Base-by-base conservation (phyloP, 2,329 filamentous ascomycete species). In the Penicillium sp. region DNA sequence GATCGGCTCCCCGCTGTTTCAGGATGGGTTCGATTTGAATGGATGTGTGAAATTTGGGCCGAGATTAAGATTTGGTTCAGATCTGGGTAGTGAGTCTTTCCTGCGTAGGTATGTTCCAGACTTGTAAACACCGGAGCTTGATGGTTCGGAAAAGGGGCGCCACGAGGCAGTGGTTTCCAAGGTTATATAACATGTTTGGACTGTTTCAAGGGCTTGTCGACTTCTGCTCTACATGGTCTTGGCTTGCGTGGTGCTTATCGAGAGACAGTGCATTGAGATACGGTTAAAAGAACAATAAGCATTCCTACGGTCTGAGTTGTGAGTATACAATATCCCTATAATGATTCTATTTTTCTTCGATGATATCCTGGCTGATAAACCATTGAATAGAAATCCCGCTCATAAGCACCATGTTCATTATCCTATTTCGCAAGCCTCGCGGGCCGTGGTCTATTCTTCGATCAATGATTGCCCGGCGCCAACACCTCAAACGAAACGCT, bases 1-100 rank as follows among this genome's bases (percentile, higher is more conserved):
- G 4, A 10, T 40, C n/a, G 22, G 30, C 36, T 22, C 41, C 36
- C 41, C 40, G 22, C 8, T 46, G 58, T 57, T 61, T 51, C 56
- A 53, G 50, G 30, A 9, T 35, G 25, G 38, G 54, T 54, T 44
- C 31, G 41, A 38, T 55, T 55, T 50, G 33, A 51, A 55, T 48
- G 10, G 38, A 8, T 38, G 22, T 14, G n/a, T 16, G 14, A 45
- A 13, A 28, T 40, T 25, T 36, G 24, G 25, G 11, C 35, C 38
- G 22, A 2, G 14, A 36, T 28, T 33, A 16, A 30, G 14, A 28
- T 41, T n/a, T 30, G 13, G 30, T 18, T 31, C 16, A 2, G 30
- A 22, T 42, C 36, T 36, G 5, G 9, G 14, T 2, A 41, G 11
- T 41, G 22, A 14, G 13, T 25, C 13, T n/a, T 27, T 16, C 14